These are phyloP conservation scores for Ceratocystis variospora DNA, from an alignment of 2,329 filamentous ascomycete genomes.

Conservation along the genomic window DNA sequence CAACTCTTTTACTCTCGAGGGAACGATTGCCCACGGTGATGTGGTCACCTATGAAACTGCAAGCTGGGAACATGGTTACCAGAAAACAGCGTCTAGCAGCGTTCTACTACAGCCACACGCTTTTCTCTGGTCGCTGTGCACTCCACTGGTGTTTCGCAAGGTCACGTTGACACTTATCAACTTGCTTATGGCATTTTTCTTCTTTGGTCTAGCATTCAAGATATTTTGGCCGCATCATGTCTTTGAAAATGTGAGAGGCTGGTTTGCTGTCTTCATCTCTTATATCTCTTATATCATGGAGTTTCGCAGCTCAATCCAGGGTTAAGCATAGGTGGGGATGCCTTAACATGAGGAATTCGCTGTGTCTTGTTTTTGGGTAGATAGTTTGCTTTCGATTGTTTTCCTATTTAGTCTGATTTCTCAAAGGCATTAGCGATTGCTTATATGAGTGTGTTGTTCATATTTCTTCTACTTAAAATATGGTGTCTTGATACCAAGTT, in stretches of 20 bases:
- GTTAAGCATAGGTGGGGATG: neutral
- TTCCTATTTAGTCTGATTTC: neutral
- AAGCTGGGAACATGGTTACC: neutral
- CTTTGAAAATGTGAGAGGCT: neutral
- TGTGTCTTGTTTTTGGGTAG: neutral
- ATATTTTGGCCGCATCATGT: neutral
- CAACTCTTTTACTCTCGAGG: neutral
- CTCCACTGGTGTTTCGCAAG: neutral
- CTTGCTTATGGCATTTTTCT: neutral
- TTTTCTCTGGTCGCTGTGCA: neutral
- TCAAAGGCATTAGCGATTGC: neutral
- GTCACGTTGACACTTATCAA: neutral
- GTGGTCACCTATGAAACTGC: constrained; percentile 15
- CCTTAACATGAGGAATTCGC: neutral
- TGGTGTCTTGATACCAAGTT: neutral
- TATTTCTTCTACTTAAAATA: neutral
- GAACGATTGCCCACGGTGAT: constrained; percentile 4
- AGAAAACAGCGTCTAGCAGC: neutral
- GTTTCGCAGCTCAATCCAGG: neutral
- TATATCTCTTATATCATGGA: neutral
- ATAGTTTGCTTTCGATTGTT: neutral
- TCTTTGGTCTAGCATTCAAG: constrained; percentile 3
- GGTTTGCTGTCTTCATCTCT: neutral
- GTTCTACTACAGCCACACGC: neutral
- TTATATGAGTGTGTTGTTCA: neutral